A percentile compares a stretch with the other conserved stretches of the same genome.
phyloP scores from a whole-genome alignment of 345 rosid genomes.

The Salix suchowensis region DNA sequence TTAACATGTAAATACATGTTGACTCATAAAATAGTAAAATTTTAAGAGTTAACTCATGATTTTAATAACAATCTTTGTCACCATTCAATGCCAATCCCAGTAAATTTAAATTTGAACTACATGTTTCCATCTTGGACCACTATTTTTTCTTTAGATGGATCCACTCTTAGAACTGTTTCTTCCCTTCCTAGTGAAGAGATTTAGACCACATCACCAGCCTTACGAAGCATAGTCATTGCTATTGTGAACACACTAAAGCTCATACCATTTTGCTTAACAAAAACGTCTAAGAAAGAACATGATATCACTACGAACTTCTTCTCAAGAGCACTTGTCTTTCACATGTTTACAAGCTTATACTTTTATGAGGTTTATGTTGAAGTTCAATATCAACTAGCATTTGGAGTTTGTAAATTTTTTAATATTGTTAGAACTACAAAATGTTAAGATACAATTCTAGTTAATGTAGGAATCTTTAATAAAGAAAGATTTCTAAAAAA shows the following conservation, averaged over 20 bases:
- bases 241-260: conserved; percentile 10
- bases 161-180: conserved; percentile 64
- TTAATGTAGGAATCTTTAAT: too few species aligned
- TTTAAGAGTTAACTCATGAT: too few species aligned
- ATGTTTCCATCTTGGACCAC: conserved; percentile 78
- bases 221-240: conserved; percentile 41
- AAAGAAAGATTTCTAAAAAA: too few species aligned
- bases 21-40: too few species aligned
- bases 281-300: background rate
- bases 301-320: background rate
- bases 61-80: background rate
- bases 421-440: too few species aligned
- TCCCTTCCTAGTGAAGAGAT: conserved; percentile 62
- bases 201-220: conserved; percentile 59
- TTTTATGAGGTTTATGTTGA: too few species aligned
- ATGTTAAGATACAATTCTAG: too few species aligned
- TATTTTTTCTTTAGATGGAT: conserved; percentile 60
- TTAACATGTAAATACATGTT: too few species aligned
- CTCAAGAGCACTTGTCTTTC: background rate
- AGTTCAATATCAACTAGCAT: too few species aligned
- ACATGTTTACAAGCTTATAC: too few species aligned
- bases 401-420: too few species aligned
- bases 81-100: conserved; percentile 37
- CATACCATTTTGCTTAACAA: background rate
- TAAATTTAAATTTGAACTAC: conserved; percentile 69